phyloP scores from a whole-genome alignment of 139 green algal genomes.

The Axilococcus clingmanii region DNA sequence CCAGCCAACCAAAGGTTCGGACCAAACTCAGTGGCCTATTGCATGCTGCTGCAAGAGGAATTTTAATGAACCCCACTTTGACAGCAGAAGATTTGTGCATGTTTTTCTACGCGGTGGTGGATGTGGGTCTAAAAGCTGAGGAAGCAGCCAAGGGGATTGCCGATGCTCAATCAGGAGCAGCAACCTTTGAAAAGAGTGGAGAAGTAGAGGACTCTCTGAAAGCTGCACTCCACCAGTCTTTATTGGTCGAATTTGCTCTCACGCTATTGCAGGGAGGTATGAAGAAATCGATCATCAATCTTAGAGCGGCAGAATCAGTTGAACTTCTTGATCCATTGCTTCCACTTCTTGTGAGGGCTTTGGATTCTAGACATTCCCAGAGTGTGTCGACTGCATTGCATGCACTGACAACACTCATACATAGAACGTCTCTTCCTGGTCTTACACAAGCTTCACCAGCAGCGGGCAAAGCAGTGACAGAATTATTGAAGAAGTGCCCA shows the following conservation, averaged over 20 bases:
- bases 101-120: slow-evolving; percentile 38
- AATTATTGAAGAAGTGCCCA: slow-evolving; percentile 46
- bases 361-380: slow-evolving; percentile 39
- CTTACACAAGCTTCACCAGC: not conserved
- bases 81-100: slow-evolving; percentile 40
- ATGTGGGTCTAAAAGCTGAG: slow-evolving; percentile 19
- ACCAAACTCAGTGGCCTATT: slow-evolving; percentile 66
- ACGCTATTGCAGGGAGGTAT: slow-evolving; percentile 47
- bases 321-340: slow-evolving; percentile 60
- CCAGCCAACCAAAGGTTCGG: slow-evolving; percentile 37
- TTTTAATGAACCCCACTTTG: slow-evolving; percentile 57
- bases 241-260: slow-evolving; percentile 75
- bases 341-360: slow-evolving; percentile 47
- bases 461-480: slow-evolving; percentile 22
- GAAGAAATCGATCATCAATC: slow-evolving; percentile 35
- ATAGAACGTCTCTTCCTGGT: slow-evolving; percentile 41
- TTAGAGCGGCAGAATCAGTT: slow-evolving; percentile 15
- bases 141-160: slow-evolving; percentile 7
- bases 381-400: slow-evolving; percentile 43
- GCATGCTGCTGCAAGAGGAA: slow-evolving; percentile 44
- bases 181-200: not conserved
- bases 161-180: slow-evolving; percentile 9
- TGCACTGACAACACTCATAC: slow-evolving; percentile 36
- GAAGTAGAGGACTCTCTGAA: not conserved
- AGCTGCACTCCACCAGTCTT: slow-evolving; percentile 51